These are phyloP conservation scores for Conticribra weissflogii DNA, from an alignment of 108 stramenopile species.

Conservation along the genomic window DNA sequence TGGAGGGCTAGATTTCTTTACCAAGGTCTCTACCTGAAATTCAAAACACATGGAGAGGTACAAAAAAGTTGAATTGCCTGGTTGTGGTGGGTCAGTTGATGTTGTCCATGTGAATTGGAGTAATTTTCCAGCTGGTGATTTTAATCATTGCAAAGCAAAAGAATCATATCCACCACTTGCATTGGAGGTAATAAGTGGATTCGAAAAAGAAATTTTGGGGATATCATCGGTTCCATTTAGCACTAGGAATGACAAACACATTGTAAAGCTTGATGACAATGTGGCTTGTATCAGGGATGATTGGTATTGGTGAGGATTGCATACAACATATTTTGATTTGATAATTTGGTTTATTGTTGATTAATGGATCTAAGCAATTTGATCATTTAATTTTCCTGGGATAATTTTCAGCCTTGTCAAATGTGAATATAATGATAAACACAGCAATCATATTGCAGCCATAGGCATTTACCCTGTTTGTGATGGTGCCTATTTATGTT, in stretches of 20 bases:
- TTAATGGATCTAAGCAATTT: too few relatives aligned
- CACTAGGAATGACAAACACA: conserved; percentile 27
- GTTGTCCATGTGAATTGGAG: conserved; percentile 23
- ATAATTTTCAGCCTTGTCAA: too few relatives aligned
- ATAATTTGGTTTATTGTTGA: too few relatives aligned
- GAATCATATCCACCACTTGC: conserved; percentile 9
- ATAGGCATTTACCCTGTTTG: conserved; percentile 46
- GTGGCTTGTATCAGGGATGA: conserved; percentile 1
- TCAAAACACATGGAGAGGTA: neutral
- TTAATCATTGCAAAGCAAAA: conserved; percentile 5
- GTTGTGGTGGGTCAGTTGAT: conserved; percentile 18
- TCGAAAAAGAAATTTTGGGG: neutral
- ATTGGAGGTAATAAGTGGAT: conserved; percentile 30
- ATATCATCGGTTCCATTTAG: conserved; percentile 18
- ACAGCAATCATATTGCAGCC: neutral
- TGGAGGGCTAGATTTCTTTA: conserved; percentile 4
- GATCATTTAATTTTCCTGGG: too few relatives aligned
- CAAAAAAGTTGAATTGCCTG: neutral
- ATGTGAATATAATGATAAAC: conserved; percentile 2
- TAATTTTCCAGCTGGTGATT: conserved; percentile 15
- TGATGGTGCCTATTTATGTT: conserved; percentile 53
- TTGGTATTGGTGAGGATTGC: conserved; percentile 22
- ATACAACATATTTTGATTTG: too few relatives aligned
- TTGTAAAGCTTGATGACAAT: conserved; percentile 9
- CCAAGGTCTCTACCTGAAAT: neutral